These are phyloP conservation scores for Pyronema omphalodes DNA, from an alignment of 495 filamentous ascomycete genomes.

Conservation along the genomic window DNA sequence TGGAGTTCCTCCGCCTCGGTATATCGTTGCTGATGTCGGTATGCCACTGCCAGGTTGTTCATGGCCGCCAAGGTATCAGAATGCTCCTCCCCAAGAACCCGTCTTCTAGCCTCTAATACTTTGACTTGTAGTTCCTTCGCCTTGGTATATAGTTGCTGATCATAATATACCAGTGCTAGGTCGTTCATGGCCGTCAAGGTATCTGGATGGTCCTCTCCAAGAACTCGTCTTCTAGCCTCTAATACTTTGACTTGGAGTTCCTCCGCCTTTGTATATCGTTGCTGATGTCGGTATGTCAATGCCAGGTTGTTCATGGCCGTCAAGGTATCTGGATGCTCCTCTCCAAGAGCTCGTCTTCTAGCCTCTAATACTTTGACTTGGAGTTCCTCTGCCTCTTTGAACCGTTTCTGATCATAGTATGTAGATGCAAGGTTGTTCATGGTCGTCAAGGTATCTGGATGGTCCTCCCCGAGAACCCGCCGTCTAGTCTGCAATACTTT, in stretches of 20 bases:
- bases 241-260: slow-evolving; percentile 10
- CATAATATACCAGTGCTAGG: slow-evolving; percentile 14
- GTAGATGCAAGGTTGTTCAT: slow-evolving; percentile 16
- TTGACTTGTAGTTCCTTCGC: too few relatives aligned
- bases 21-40: too few relatives aligned
- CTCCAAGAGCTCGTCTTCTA: slow-evolving; percentile 21
- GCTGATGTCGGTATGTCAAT: slow-evolving; percentile 14
- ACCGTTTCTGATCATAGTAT: slow-evolving; percentile 5
- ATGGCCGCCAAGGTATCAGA: too few relatives aligned
- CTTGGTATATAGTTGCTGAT: slow-evolving; percentile 1
- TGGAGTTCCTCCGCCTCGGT: too few relatives aligned
- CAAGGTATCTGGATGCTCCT: slow-evolving; percentile 25
- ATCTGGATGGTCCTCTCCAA: slow-evolving; percentile 4
- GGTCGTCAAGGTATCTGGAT: not conserved
- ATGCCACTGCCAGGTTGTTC: too few relatives aligned
- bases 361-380: slow-evolving; percentile 1
- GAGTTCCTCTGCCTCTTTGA: slow-evolving; percentile 15
- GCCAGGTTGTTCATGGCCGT: slow-evolving; percentile 25
- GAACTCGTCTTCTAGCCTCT: not conserved
- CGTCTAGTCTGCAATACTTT: slow-evolving; percentile 1
- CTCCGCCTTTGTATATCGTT: slow-evolving; percentile 15
- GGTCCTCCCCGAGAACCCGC: too few relatives aligned
- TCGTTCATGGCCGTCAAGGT: slow-evolving; percentile 6
- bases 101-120: too few relatives aligned
- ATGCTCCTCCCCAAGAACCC: too few relatives aligned